A percentile compares a stretch with the other conserved stretches of the same genome.
phyloP scores from a whole-genome alignment of 805 yeast species.

The Saturnispora serradocipensis region DNA sequence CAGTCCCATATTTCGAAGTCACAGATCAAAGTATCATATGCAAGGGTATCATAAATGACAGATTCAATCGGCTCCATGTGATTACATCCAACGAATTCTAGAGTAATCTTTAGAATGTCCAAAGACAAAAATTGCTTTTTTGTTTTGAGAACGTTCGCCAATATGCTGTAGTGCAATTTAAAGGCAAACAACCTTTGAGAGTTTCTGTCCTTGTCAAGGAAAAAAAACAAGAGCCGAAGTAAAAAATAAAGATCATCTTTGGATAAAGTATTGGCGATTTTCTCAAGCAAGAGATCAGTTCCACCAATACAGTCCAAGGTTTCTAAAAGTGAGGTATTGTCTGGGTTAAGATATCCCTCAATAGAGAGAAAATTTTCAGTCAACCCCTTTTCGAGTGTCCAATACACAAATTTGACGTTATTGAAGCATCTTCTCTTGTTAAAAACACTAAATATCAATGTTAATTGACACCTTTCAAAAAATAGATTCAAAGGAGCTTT shows the following conservation, averaged over 20 bases:
- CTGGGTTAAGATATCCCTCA: not conserved
- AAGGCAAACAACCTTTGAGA: constrained; percentile 54
- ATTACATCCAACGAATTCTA: constrained; percentile 50
- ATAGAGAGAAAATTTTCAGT: not conserved
- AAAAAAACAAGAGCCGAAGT: constrained; percentile 33
- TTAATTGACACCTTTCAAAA: not conserved
- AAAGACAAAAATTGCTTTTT: constrained; percentile 33
- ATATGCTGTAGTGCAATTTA: constrained; percentile 49
- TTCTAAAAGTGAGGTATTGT: constrained; percentile 2
- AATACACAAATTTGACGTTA: not conserved
- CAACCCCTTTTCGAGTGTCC: not conserved
- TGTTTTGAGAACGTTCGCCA: constrained; percentile 43
- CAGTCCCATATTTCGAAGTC: constrained; percentile 56
- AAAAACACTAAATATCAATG: not conserved
- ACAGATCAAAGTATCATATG: constrained; percentile 49
- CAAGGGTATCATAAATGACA: constrained; percentile 42
- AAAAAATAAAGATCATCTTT: constrained; percentile 27
- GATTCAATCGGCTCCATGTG: constrained; percentile 44
- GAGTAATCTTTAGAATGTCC: constrained; percentile 39
- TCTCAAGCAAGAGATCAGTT: constrained; percentile 33
- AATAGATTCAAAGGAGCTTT: not conserved
- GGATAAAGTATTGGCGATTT: constrained; percentile 37
- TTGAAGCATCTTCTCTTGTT: not conserved
- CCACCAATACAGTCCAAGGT: constrained; percentile 43
- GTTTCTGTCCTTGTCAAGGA: constrained; percentile 32